These are phyloP conservation scores for Elsinoe perseae DNA, from an alignment of 2,329 filamentous ascomycete species.

Conservation along the genomic window DNA sequence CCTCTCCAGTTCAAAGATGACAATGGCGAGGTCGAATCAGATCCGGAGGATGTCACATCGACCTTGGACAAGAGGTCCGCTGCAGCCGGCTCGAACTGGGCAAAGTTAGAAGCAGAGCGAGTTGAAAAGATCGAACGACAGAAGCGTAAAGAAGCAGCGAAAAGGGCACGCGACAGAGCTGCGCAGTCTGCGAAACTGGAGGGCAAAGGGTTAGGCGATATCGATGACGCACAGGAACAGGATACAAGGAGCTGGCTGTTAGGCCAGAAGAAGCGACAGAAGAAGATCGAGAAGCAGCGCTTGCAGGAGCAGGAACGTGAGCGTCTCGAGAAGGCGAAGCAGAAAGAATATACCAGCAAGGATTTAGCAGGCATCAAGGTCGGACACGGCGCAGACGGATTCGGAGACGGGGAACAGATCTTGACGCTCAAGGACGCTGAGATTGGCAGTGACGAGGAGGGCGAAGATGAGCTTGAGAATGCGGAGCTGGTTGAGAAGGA, in stretches of 20 bases:
- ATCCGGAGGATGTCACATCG: slow-evolving; percentile 65
- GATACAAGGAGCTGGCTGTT: slow-evolving; percentile 83
- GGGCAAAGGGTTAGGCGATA: slow-evolving; percentile 76
- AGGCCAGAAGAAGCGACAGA: slow-evolving; percentile 86
- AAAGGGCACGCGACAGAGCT: slow-evolving; percentile 77
- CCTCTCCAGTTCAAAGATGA: slow-evolving; percentile 51
- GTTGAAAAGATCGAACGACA: slow-evolving; percentile 70
- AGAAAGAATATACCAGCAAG: slow-evolving; percentile 71
- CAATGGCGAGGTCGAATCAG: slow-evolving; percentile 42
- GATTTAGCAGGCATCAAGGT: slow-evolving; percentile 89
- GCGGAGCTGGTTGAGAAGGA: slow-evolving; percentile 63
- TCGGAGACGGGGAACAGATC: slow-evolving; percentile 80
- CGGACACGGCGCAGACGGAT: slow-evolving; percentile 73
- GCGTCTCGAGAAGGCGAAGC: slow-evolving; percentile 58
- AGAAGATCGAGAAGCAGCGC: slow-evolving; percentile 71
- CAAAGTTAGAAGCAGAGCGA: slow-evolving; percentile 57
- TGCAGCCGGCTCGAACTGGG: slow-evolving; percentile 67
- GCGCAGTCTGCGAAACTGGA: slow-evolving; percentile 68
- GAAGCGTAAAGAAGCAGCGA: slow-evolving; percentile 71
- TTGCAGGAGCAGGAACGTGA: slow-evolving; percentile 67
- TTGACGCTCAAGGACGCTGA: slow-evolving; percentile 90
- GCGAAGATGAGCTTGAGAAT: slow-evolving; percentile 80
- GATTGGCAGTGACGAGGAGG: slow-evolving; percentile 66
- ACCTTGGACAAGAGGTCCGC: slow-evolving; percentile 77
- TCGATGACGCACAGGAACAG: slow-evolving; percentile 54